These are phyloP conservation scores for Alternaria infectoria DNA, from an alignment of 2,329 filamentous ascomycete genomes.

Conservation along the genomic window DNA sequence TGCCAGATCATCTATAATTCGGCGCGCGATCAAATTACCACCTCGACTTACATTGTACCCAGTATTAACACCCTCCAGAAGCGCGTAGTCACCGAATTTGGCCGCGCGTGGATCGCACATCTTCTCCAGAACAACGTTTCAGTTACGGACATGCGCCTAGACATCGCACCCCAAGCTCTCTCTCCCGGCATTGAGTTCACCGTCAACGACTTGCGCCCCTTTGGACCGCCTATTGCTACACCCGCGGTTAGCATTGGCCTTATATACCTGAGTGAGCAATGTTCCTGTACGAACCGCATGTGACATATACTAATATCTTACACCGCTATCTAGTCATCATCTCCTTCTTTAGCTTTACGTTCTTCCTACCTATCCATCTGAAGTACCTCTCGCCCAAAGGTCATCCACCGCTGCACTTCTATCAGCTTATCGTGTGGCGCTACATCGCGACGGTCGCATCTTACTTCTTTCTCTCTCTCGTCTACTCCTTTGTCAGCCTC, in stretches of 20 bases:
- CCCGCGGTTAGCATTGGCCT: constrained; percentile 67
- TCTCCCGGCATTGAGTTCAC: constrained; percentile 64
- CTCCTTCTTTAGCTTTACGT: constrained; percentile 69
- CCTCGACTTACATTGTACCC: constrained; percentile 60
- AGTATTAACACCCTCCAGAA: constrained; percentile 55
- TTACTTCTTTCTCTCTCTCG: constrained; percentile 67
- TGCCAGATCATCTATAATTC: constrained; percentile 63
- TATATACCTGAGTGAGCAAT: constrained; percentile 52
- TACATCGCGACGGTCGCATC: constrained; percentile 61
- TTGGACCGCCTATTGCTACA: constrained; percentile 60
- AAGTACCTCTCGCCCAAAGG: constrained; percentile 62
- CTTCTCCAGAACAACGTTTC: constrained; percentile 24
- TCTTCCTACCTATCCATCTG: constrained; percentile 68
- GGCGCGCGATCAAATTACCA: constrained; percentile 64
- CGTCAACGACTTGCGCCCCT: constrained; percentile 64
- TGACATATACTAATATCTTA: neutral
- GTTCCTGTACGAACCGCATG: neutral
- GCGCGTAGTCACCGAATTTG: constrained; percentile 56
- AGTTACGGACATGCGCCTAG: constrained; percentile 48
- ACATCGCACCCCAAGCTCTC: constrained; percentile 58
- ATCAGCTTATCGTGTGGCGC: constrained; percentile 65
- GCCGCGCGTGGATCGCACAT: constrained; percentile 51
- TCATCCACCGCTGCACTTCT: constrained; percentile 64
- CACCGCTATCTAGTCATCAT: constrained; percentile 64
- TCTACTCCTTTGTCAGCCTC: constrained; percentile 67